Conservation (phyloP, 139 green algal genomes). For the Coccomyxa sp. region DNA sequence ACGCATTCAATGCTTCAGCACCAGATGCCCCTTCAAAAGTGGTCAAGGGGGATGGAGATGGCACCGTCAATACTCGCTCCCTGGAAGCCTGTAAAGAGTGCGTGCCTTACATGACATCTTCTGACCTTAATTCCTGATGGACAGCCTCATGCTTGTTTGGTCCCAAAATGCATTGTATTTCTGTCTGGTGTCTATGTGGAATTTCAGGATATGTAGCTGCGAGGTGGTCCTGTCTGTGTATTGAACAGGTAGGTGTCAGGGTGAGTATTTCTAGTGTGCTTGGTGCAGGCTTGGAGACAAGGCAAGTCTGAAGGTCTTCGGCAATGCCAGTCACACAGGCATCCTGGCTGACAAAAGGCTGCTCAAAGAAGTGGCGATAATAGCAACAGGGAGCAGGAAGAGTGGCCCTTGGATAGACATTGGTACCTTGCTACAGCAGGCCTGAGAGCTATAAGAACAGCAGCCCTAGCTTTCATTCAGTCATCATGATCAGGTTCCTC, state of each 20-base stretch:
- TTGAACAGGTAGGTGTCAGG: background rate
- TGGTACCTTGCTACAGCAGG: slow-evolving; percentile 1
- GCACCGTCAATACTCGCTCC: slow-evolving; percentile 30
- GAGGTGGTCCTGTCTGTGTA: background rate
- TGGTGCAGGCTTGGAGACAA: background rate
- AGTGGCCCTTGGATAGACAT: background rate
- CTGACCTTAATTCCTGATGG: background rate
- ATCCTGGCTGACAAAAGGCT: slow-evolving; percentile 6
- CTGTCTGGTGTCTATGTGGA: background rate
- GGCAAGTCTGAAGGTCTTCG: background rate
- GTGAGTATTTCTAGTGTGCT: background rate
- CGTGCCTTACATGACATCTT: background rate
- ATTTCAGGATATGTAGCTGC: too few relatives aligned
- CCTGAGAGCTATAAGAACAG: background rate
- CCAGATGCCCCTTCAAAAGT: slow-evolving; percentile 17
- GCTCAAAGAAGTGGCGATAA: background rate
- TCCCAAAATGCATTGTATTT: background rate
- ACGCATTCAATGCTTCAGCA: slow-evolving; percentile 9
- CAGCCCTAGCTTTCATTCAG: background rate
- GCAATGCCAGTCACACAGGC: slow-evolving; percentile 1
- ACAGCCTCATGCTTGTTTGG: background rate
- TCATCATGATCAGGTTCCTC: too few relatives aligned
- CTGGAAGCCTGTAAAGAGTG: slow-evolving; percentile 22
- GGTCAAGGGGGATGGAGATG: slow-evolving; percentile 18
- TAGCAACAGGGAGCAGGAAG: background rate